Evolutionary conservation across 2,329 filamentous ascomycete genomes (phyloP), one percentile per base, ranked within the genome.

Genomic region (Penicillium sp.): DNA sequence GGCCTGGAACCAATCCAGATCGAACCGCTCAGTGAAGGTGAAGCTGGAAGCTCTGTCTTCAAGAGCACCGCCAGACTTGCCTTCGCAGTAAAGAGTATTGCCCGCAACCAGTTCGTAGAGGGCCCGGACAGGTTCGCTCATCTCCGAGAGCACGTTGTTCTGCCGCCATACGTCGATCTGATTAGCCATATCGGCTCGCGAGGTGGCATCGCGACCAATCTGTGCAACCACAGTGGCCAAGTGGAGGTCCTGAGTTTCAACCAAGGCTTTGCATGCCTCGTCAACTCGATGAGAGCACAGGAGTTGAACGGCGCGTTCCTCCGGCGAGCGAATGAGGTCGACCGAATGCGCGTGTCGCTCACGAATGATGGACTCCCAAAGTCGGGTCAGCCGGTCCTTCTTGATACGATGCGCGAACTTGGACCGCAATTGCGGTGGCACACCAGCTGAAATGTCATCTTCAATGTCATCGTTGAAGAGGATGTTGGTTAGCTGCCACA

Each of bases 71-170:
- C 83, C 86, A 1, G 67, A 63, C 64, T 87, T 85, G 9, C 92
- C 93, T 58, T 90, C 82, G 51, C 88, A 91, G 25, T 85, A 81
- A 55, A 88, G 86, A n/a, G 89, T 84, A 57, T 96, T 93, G 32
- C 95, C 93, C 27, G 89, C 83, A 9, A 96, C 76, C 25, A 98
- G 79, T 68, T 95, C 89, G 66, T 96, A 98, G 29, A 98, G 77
- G 7, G 91, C 86, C 47, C 93, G 86, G 39, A 95, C 82, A 1
- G 89, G 78, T 57, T 93, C 86, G 13, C 82, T 84, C 70, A 98
- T 90, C 67, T 98, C 95, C 1, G 89, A 88, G 15, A 95, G 80
- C 41, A 92, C 82, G 63, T 90, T 89, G 31, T 88, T 83, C 25
- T 88, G 81, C 31, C 85, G 83, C 93, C 93, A 98, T 44, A 87